phyloP scores from a whole-genome alignment of 305 asterid species.

The Fraxinus floribunda region DNA sequence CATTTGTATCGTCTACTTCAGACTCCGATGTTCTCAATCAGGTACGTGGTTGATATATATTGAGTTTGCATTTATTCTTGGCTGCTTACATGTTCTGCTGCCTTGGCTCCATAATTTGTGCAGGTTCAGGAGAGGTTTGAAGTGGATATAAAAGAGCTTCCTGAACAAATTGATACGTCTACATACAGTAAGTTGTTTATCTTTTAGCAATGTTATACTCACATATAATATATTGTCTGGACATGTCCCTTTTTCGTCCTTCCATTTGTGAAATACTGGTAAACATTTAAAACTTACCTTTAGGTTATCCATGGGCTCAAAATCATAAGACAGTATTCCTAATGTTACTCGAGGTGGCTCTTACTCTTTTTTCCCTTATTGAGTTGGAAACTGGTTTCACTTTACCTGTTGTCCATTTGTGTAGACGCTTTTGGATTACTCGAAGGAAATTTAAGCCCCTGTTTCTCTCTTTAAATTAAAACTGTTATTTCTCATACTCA shows the following conservation, averaged over 20 bases:
- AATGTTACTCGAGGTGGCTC: background rate
- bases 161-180: constrained; percentile 56
- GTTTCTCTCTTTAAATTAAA: too few species aligned
- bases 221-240: background rate
- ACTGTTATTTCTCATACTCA: too few species aligned
- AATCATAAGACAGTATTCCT: background rate
- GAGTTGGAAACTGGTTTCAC: background rate
- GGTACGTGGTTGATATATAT: constrained; percentile 32
- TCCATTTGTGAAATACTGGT: background rate
- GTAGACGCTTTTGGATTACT: background rate
- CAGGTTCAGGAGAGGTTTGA: constrained; percentile 59
- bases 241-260: background rate
- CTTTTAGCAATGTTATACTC: background rate
- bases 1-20: constrained; percentile 77
- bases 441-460: background rate
- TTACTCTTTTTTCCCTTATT: background rate
- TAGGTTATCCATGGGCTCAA: background rate
- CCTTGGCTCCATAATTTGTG: constrained; percentile 3
- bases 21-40: constrained; percentile 94
- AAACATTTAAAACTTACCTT: background rate
- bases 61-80: background rate
- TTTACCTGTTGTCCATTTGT: background rate
- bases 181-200: constrained; percentile 41
- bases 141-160: constrained; percentile 55
- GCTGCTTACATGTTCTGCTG: background rate